A percentile compares a stretch with the other conserved stretches of the same genome.
Conservation (phyloP, 2,329 filamentous ascomycete genomes). For the Stachybotrys chartarum region DNA sequence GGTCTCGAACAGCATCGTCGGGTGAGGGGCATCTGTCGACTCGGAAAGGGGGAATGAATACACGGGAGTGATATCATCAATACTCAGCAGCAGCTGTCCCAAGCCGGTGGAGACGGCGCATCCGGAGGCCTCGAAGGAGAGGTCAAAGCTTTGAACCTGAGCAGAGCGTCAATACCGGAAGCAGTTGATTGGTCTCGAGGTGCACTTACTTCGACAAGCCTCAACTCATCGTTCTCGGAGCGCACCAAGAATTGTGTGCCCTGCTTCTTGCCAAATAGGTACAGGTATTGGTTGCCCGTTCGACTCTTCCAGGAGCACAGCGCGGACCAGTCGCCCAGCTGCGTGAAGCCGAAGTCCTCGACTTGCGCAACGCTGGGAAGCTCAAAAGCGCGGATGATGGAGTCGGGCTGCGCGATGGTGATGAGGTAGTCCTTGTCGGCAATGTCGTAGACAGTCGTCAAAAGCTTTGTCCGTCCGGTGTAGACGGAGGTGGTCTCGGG, state of each 20-base stretch:
- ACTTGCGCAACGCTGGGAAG: constrained; percentile 21
- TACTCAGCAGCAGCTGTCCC: constrained; percentile 30
- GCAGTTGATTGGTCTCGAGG: too few relatives aligned
- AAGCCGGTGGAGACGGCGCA: constrained; percentile 30
- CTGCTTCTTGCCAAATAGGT: constrained; percentile 35
- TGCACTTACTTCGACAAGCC: constrained; percentile 27
- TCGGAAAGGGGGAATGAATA: constrained; percentile 32
- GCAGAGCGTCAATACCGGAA: background rate
- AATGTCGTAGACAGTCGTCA: constrained; percentile 29
- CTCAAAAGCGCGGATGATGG: constrained; percentile 31
- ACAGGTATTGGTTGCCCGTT: constrained; percentile 34
- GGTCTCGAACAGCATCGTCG: constrained; percentile 26
- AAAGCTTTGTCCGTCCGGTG: constrained; percentile 37
- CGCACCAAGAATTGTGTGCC: constrained; percentile 30
- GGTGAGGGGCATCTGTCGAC: constrained; percentile 25
- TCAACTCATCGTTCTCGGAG: constrained; percentile 14
- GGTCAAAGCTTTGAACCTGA: constrained; percentile 33
- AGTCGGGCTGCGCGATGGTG: constrained; percentile 35
- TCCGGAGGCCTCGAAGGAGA: constrained; percentile 32
- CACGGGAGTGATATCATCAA: constrained; percentile 26
- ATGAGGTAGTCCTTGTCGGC: constrained; percentile 28
- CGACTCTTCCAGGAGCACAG: constrained; percentile 36
- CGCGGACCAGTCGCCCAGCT: constrained; percentile 39
- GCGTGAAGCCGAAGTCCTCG: constrained; percentile 20
- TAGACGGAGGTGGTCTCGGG: constrained; percentile 20